These are phyloP conservation scores for Caryopteris hybrid DNA, from an alignment of 305 asterid genomes.

Conservation along the genomic window DNA sequence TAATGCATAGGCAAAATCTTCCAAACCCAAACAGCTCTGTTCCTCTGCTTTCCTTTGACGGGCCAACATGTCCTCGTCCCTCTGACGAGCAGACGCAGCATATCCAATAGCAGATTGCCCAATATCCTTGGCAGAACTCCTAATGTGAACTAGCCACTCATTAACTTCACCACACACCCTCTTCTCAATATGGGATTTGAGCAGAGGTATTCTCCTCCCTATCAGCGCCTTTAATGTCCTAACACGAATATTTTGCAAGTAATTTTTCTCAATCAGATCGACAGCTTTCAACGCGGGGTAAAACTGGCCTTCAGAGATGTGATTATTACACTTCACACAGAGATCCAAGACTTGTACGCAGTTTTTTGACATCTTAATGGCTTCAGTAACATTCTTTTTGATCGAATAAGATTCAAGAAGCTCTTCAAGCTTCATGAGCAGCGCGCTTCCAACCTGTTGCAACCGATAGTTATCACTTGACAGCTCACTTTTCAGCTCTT, in stretches of 20 bases:
- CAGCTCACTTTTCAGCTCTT: constrained; percentile 83
- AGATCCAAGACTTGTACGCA: constrained; percentile 78
- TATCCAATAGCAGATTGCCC: constrained; percentile 88
- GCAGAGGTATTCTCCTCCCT: constrained; percentile 57
- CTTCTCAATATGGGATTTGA: constrained; percentile 81
- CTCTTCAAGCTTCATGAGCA: constrained; percentile 76
- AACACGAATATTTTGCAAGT: constrained; percentile 59
- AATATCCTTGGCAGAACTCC: constrained; percentile 76
- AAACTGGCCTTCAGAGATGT: constrained; percentile 75
- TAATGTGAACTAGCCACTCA: constrained; percentile 83
- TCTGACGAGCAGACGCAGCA: constrained; percentile 83
- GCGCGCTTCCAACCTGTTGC: constrained; percentile 73
- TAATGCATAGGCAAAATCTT: constrained; percentile 67
- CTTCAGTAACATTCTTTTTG: constrained; percentile 77
- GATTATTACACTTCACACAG: constrained; percentile 76
- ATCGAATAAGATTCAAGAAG: constrained; percentile 76
- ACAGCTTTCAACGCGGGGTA: constrained; percentile 76
- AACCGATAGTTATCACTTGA: constrained; percentile 75
- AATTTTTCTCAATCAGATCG: constrained; percentile 60
- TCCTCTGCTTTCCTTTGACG: constrained; percentile 94
- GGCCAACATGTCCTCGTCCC: constrained; percentile 92
- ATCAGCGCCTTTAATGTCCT: constrained; percentile 51
- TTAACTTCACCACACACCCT: constrained; percentile 75
- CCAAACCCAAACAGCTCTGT: constrained; percentile 70
- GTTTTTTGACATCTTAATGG: constrained; percentile 71